Evolutionary conservation across 2,329 filamentous ascomycete species (phyloP), one percentile per base, ranked within the genome.

Genomic region (Fusarium guadeloupense): DNA sequence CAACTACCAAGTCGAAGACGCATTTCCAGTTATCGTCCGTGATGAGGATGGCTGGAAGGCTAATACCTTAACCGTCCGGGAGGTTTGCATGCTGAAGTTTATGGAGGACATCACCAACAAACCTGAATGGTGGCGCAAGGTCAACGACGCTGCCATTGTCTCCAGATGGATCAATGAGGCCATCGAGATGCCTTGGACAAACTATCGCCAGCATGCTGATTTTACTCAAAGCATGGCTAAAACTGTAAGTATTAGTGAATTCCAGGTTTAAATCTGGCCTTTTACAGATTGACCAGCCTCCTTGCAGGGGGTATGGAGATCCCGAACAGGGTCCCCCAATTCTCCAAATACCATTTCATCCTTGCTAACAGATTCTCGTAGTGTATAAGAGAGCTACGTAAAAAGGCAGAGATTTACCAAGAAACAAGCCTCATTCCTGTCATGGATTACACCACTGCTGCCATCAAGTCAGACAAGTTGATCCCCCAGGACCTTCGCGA

Each of bases 381-480:
- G 74, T 73, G 69, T 16, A 69, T 77, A n/a, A 21, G 59, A 4
- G 75, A 77, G 46, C 63, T 77, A 3, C 54, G 65, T 3, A 59
- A 52, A 25, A 77, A 77, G 46, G 74, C 75, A 13, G 60, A 64
- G 1, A 35, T 75, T 2, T 77, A 71, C 23, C 59, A 77, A 48
- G 42, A 69, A 16, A 74, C 73, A 1, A 68, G 74, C 0, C 52
- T 76, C 0, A 66, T 77, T 2, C 72, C 74, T 6, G 64, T 76
- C 19, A 65, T 75, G 38, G 76, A 77, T 49, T 72, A 72, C 19
- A 61, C 52, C 9, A 62, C 68, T 6, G 67, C 64, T 40, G 74
- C 69, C 37, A 62, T 78, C 61, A 77, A 78, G 59, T 75, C 76
- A 0, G 76, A 78, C 41, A 65, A 54, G 3, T 41, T 73, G 26